Evolutionary conservation across 805 yeast genomes (phyloP), one percentile per base, ranked within the genome.

Genomic region (Saturnispora hagleri): DNA sequence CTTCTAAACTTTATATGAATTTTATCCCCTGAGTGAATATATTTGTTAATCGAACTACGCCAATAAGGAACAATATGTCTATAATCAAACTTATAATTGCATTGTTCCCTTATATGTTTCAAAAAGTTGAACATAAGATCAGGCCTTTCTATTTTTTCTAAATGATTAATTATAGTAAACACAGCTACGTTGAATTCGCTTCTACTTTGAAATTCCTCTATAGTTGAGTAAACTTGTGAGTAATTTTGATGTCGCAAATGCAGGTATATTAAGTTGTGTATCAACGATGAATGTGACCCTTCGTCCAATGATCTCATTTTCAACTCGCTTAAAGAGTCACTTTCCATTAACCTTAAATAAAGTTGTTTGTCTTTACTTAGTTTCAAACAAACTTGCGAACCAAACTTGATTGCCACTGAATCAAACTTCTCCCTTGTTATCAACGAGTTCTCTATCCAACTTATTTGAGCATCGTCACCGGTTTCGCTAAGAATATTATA

Each of bases 101-200:
- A 36, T 17, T 65, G 58, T 57, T 60, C n/a, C 60, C 65, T 51
- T 62, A 66, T 22, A 66, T 61, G 54, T 50, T 58, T 28, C 54
- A 64, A 46, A 15, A 65, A 47, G 15, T 48, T 35, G 13, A 58
- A 54, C 24, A 62, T 52, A 3, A 59, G 40, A 7, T 60, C 61
- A 2, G 68, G 62, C 15, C 57, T 54, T 17, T 53, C 47, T 18
- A 55, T 46, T 12, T 47, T 46, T 18, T 52, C 58, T 13, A 62
- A 34, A 54, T 58, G 54, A 20, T 53, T 50, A 2, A 60, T 27
- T 2, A 65, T 46, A n/a, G 48, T 54, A 51, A 51, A 56, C 33
- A 38, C 48, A n/a, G 50, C 41, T 24, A 46, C 6, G 17, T 53
- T 47, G 7, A 55, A 53, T 31, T 53, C 52, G 26, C 43, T 46